Conservation (phyloP, 2,329 filamentous ascomycete genomes). For the Hortaea werneckii region DNA sequence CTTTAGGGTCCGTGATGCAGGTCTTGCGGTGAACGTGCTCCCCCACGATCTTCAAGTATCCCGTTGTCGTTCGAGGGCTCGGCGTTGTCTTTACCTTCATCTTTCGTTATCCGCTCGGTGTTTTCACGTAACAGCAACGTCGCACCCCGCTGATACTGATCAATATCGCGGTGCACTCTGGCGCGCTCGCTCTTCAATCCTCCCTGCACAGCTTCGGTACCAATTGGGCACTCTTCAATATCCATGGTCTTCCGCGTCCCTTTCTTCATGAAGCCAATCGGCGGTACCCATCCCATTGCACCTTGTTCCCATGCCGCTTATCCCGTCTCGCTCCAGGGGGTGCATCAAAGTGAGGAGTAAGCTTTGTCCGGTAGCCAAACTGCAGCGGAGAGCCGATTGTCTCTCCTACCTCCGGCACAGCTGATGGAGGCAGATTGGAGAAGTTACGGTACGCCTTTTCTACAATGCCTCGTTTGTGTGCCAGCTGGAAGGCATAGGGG, state of each 20-base stretch:
- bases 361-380: slow-evolving; percentile 90
- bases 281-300: slow-evolving; percentile 55
- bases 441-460: slow-evolving; percentile 91
- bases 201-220: slow-evolving; percentile 70
- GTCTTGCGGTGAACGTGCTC: slow-evolving; percentile 67
- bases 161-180: slow-evolving; percentile 60
- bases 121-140: slow-evolving; percentile 83
- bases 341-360: slow-evolving; percentile 90
- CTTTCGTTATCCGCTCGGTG: slow-evolving; percentile 56
- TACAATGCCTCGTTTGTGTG: slow-evolving; percentile 73
- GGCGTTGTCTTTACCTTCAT: slow-evolving; percentile 9
- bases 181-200: slow-evolving; percentile 73
- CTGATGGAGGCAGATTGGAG: slow-evolving; percentile 64
- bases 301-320: slow-evolving; percentile 42
- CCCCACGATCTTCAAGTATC: slow-evolving; percentile 48
- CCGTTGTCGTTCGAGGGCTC: slow-evolving; percentile 29
- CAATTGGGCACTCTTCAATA: slow-evolving; percentile 95
- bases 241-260: slow-evolving; percentile 72
- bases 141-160: slow-evolving; percentile 67
- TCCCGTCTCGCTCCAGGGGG: slow-evolving; percentile 47
- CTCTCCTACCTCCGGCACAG: slow-evolving; percentile 65
- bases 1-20: slow-evolving; percentile 80
- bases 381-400: slow-evolving; percentile 85
- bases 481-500: slow-evolving; percentile 74
- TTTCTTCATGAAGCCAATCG: slow-evolving; percentile 85